Evolutionary conservation across 768 basidiomycete species (phyloP), one percentile per base, ranked within the genome.

Genomic region (Russula griseocarnosa): DNA sequence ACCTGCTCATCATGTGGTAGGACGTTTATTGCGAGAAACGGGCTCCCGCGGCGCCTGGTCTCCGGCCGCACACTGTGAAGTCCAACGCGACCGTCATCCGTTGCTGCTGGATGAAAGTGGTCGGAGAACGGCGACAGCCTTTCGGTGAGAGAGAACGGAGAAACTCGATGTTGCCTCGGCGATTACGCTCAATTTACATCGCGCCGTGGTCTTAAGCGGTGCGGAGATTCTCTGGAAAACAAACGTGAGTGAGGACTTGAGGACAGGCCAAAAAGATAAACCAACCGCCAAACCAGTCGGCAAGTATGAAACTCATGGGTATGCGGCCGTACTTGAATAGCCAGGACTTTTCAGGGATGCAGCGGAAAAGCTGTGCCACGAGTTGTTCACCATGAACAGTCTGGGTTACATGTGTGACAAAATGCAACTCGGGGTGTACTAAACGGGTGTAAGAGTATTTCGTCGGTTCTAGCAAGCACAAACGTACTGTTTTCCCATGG

Each of bases 311-410:
- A 70, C 83, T 87, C 80, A 97, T 82, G 14, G 89, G 85, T 1
- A 95, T 76, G 36, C 94, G 84, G 0, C 95, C 95, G 69, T 87
- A 92, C 61, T 85, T 81, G 78, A 90, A 97, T 34, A 95, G 75
- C 94, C 94, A 98, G n/a, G 84, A 82, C n/a, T 76, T 77, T 30
- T 86, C 85, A 0, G 90, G 88, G 20, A 92, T 84, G 50, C 83
- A 78, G 24, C 90, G 85, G 50, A 94, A 77, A 49, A 96, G 74
- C 70, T 97, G 95, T 10, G 90, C 82, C 18, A 92, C 76, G 38
- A 97, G 81, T 70, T 94, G 92, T 73, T 97, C 94, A n/a, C 93
- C 93, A 34, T 79, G 73, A 18, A 87, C 76, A 34, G 74, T 85
- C 16, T 82, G 78, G 0, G 88, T 84, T 24, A 96, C 75, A 67